Evolutionary conservation across 2,329 filamentous ascomycete genomes (phyloP), one percentile per base, ranked within the genome.

Genomic region (Fusarium luffae): DNA sequence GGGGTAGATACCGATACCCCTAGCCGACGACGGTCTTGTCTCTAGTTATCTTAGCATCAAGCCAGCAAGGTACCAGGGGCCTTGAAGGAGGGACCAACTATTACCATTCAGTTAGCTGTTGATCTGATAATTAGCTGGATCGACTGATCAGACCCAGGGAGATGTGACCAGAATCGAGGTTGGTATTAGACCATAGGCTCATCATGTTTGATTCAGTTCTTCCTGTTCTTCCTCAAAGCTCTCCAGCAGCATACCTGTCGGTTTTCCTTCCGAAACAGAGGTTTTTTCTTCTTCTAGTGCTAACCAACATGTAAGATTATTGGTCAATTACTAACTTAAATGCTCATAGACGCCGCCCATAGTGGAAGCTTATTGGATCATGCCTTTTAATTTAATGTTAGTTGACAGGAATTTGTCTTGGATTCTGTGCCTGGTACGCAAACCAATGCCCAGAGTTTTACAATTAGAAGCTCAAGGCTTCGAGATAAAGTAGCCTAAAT

Each of bases 31-130:
- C 59, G 61, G 51, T 65, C 61, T 63, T 68, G 68, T 67, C 60
- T 74, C 71, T 54, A 65, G 49, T 60, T 42, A 60, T n/a, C 50
- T 66, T 54, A 74, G 71, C 59, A 65, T 73, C 61, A 47, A 62
- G 54, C 70, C 55, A 61, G 57, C 72, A 74, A 66, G 72, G 72
- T 69, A 65, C 68, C 70, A 59, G 70, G 67, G 54, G 54, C 60
- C 49, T 51, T 37, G 37, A 42, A 55, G 47, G 54, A 57, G 46
- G 46, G 55, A 61, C 59, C 34, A 37, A 37, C 34, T 37, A 37
- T 69, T 54, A 14, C 32, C 27, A 11, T 42, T 42, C 23, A 41
- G 23, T 52, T 52, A 42, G 49, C 32, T 42, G 44, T 48, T 42
- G 52, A 52, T 59, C 37, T 50, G 40, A 46, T 59, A 49, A 19